Evolutionary conservation across 768 basidiomycete genomes (phyloP).

Genomic region (Kwoniella sp.): DNA sequence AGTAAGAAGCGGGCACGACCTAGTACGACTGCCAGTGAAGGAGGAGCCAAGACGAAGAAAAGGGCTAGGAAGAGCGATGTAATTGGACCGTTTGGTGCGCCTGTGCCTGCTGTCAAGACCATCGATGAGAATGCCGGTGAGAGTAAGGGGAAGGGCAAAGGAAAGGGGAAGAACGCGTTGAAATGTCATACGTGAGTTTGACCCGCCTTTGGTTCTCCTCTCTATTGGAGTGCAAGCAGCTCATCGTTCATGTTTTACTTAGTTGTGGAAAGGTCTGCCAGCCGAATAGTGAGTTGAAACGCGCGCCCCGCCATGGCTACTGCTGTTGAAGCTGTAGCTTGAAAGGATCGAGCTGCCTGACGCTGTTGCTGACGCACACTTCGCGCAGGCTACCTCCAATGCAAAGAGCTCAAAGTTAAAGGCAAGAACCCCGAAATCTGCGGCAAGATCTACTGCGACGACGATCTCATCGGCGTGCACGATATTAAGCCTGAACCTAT

Average conservation of each 20-base stretch:
- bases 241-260: not conserved
- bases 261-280: slow-evolving; percentile 13
- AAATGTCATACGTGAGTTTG: slow-evolving; percentile 14
- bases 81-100: not conserved
- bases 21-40: not conserved
- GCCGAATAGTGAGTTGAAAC: slow-evolving; percentile 2
- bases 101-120: not conserved
- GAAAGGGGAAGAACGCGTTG: not conserved
- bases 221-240: too few species aligned
- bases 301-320: too few species aligned
- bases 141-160: not conserved
- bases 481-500: slow-evolving; percentile 1
- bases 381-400: not conserved
- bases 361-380: not conserved
- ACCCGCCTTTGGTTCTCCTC: too few species aligned
- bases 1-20: not conserved
- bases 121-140: slow-evolving; percentile 7
- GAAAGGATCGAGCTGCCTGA: too few species aligned
- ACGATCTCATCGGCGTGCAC: slow-evolving; percentile 3
- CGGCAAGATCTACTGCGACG: slow-evolving; percentile 2
- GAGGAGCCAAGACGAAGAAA: slow-evolving; percentile 8
- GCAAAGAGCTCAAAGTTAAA: slow-evolving; percentile 6
- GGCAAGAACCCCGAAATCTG: not conserved
- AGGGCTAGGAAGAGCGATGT: slow-evolving; percentile 11
- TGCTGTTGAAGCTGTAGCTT: too few species aligned